Evolutionary conservation across 805 yeast genomes (phyloP).

Genomic region (Wickerhamiella galacta): DNA sequence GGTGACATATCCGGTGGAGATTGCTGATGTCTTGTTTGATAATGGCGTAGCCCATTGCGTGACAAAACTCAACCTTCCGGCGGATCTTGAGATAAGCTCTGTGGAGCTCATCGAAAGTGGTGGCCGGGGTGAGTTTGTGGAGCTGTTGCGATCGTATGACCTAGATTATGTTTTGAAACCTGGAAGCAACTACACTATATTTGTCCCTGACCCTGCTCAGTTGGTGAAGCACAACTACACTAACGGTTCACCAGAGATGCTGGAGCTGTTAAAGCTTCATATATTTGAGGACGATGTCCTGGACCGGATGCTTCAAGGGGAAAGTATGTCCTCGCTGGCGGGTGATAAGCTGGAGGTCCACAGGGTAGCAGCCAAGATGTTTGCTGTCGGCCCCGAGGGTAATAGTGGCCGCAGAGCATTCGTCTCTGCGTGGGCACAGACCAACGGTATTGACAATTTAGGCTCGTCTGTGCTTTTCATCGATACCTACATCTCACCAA

Average conservation of each 20-base stretch:
- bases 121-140: slow-evolving; percentile 30
- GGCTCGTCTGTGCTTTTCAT: slow-evolving; percentile 19
- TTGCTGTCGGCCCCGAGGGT: slow-evolving; percentile 9
- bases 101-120: slow-evolving; percentile 41
- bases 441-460: slow-evolving; percentile 10
- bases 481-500: slow-evolving; percentile 20
- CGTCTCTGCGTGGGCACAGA: slow-evolving; percentile 11
- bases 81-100: slow-evolving; percentile 34
- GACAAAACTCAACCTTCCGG: slow-evolving; percentile 39
- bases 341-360: slow-evolving; percentile 16
- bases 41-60: slow-evolving; percentile 77
- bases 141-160: slow-evolving; percentile 24
- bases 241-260: slow-evolving; percentile 22
- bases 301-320: slow-evolving; percentile 11
- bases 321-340: slow-evolving; percentile 14
- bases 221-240: slow-evolving; percentile 36
- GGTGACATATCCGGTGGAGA: slow-evolving; percentile 6
- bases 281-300: slow-evolving; percentile 42
- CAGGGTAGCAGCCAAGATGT: slow-evolving; percentile 8
- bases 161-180: slow-evolving; percentile 24
- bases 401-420: slow-evolving; percentile 17
- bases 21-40: slow-evolving; percentile 53
- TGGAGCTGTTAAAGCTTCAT: slow-evolving; percentile 43
- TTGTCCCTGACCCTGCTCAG: slow-evolving; percentile 53
- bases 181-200: slow-evolving; percentile 37